Evolutionary conservation across 495 filamentous ascomycete genomes (phyloP).

Genomic region (Trichoderma erinaceum): DNA sequence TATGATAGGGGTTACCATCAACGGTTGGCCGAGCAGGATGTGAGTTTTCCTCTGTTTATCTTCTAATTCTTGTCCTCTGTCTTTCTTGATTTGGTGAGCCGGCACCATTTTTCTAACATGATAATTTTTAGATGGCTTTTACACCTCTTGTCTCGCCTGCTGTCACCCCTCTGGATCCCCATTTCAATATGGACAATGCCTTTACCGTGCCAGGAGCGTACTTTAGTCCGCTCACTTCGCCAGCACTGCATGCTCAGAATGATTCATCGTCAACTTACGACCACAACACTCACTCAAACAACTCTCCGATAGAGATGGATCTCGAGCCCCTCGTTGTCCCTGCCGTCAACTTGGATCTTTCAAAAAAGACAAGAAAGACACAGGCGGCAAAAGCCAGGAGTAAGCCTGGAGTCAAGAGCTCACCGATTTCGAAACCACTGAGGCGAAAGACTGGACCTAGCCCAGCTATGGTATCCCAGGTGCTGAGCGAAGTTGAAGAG

Average conservation of each 20-base stretch:
- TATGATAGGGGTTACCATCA: slow-evolving; percentile 68
- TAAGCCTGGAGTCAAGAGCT: slow-evolving; percentile 59
- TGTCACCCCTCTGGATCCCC: slow-evolving; percentile 81
- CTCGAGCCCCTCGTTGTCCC: slow-evolving; percentile 30
- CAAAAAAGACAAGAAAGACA: slow-evolving; percentile 44
- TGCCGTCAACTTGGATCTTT: slow-evolving; percentile 31
- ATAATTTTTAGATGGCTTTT: slow-evolving; percentile 62
- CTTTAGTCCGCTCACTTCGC: slow-evolving; percentile 90
- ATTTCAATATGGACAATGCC: slow-evolving; percentile 70
- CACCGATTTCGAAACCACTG: slow-evolving; percentile 73
- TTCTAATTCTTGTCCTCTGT: slow-evolving; percentile 2
- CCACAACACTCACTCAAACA: slow-evolving; percentile 32
- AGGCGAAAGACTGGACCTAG: slow-evolving; percentile 55
- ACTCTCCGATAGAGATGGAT: slow-evolving; percentile 43
- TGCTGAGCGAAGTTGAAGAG: slow-evolving; percentile 47
- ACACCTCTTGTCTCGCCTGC: slow-evolving; percentile 93
- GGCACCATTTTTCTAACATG: not conserved
- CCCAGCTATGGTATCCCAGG: slow-evolving; percentile 50
- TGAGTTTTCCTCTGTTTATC: slow-evolving; percentile 35
- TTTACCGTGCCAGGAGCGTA: slow-evolving; percentile 82
- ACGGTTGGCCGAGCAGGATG: slow-evolving; percentile 68
- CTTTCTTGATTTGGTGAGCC: not conserved
- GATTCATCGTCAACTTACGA: slow-evolving; percentile 41
- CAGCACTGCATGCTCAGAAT: slow-evolving; percentile 78
- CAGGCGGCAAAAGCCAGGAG: slow-evolving; percentile 40